phyloP scores from a whole-genome alignment of 2,329 filamentous ascomycete species.

The Calonectria honghensis region DNA sequence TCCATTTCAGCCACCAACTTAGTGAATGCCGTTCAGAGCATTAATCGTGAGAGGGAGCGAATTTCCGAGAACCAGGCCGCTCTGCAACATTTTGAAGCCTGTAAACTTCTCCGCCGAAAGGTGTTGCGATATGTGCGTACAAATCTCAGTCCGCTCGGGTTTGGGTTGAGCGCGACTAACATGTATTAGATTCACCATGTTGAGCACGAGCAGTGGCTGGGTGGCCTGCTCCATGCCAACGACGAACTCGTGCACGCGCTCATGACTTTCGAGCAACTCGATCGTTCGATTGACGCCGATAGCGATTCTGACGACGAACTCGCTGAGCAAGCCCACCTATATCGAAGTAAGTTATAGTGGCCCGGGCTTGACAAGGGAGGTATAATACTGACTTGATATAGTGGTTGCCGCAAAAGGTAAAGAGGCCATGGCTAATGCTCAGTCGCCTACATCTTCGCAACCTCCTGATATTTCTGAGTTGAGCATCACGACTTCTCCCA shows the following conservation, averaged over 20 bases:
- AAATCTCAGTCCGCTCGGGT: neutral
- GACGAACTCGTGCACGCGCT: conserved; percentile 95
- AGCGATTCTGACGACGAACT: conserved; percentile 82
- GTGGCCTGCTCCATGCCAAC: conserved; percentile 92
- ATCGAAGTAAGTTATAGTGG: conserved; percentile 70
- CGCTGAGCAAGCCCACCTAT: conserved; percentile 80
- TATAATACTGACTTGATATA: conserved; percentile 53
- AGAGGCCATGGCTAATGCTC: conserved; percentile 63
- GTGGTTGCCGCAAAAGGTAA: conserved; percentile 73
- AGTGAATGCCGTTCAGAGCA: conserved; percentile 88
- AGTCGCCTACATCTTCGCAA: conserved; percentile 63
- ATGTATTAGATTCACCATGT: conserved; percentile 84
- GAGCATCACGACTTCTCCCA: conserved; percentile 63
- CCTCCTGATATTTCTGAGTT: conserved; percentile 68
- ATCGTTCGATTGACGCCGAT: conserved; percentile 87
- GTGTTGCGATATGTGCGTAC: conserved; percentile 85
- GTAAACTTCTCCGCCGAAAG: conserved; percentile 88
- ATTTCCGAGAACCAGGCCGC: conserved; percentile 90
- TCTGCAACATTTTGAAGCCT: conserved; percentile 86
- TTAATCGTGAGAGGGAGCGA: conserved; percentile 91
- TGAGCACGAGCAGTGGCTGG: conserved; percentile 93
- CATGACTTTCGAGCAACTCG: conserved; percentile 95
- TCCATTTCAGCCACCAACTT: conserved; percentile 95
- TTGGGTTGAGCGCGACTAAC: conserved; percentile 30
- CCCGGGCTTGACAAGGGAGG: conserved; percentile 35